Conservation (phyloP, 2,329 filamentous ascomycete genomes). For the Samsoniella hepiali region DNA sequence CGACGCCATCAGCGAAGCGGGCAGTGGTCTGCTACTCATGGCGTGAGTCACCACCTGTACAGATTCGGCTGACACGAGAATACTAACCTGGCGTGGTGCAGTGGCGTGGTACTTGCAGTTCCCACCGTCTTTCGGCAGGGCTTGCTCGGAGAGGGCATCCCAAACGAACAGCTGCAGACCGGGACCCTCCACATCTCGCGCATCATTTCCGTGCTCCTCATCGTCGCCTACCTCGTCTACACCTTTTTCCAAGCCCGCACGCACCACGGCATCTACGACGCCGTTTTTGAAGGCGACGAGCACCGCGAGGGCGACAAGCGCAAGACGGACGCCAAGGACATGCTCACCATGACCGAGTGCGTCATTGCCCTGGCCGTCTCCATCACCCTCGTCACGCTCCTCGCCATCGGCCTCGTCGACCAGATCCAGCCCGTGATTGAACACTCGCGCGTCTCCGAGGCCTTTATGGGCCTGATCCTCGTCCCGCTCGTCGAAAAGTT, state of each 20-base stretch:
- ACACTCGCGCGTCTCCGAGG: conserved; percentile 44
- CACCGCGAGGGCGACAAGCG: conserved; percentile 61
- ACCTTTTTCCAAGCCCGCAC: conserved; percentile 72
- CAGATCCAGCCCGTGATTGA: conserved; percentile 62
- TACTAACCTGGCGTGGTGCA: conserved; percentile 28
- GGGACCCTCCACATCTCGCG: conserved; percentile 66
- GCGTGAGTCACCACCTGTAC: conserved; percentile 54
- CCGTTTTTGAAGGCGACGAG: conserved; percentile 70
- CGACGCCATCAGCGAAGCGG: conserved; percentile 73
- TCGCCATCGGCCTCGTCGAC: conserved; percentile 69
- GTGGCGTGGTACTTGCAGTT: conserved; percentile 38
- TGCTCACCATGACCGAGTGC: conserved; percentile 73
- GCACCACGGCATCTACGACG: conserved; percentile 74
- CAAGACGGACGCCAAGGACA: conserved; percentile 57
- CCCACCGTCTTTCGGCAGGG: conserved; percentile 56
- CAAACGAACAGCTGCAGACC: conserved; percentile 39
- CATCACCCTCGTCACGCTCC: conserved; percentile 67
- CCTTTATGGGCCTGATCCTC: conserved; percentile 68
- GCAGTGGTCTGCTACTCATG: conserved; percentile 71
- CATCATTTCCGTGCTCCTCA: conserved; percentile 65
- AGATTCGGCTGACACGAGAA: background rate
- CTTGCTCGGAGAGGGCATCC: conserved; percentile 31
- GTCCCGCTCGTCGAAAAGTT: conserved; percentile 82
- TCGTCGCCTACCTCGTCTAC: conserved; percentile 65
- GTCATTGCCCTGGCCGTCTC: conserved; percentile 61